A percentile compares a stretch with the other conserved stretches of the same genome.
These are phyloP conservation scores for Xylariales sp. DNA, from an alignment of 2,329 filamentous ascomycete genomes.

Conservation along the genomic window DNA sequence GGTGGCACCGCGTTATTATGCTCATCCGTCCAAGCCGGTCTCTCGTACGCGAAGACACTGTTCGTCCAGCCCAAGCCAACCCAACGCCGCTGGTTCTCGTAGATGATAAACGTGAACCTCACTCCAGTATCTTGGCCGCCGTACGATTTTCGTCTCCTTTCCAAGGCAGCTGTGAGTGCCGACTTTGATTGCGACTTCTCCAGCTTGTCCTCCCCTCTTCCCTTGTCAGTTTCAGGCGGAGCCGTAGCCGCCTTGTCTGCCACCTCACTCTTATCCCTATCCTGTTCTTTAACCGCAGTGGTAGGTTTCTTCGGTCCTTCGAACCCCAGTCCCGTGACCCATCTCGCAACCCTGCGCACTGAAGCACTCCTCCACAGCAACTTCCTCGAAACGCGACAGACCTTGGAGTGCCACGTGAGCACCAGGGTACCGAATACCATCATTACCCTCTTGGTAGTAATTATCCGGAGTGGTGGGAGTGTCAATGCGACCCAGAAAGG, in stretches of 20 bases:
- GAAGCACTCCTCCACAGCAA: slow-evolving; percentile 85
- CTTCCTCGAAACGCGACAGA: slow-evolving; percentile 76
- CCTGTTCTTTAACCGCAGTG: slow-evolving; percentile 7
- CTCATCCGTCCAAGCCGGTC: slow-evolving; percentile 91
- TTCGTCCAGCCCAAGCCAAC: slow-evolving; percentile 92
- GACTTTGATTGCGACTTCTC: slow-evolving; percentile 28
- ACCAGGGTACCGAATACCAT: slow-evolving; percentile 82
- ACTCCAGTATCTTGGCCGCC: slow-evolving; percentile 68
- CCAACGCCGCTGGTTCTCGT: slow-evolving; percentile 95
- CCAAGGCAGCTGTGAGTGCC: slow-evolving; percentile 27
- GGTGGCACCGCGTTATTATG: slow-evolving; percentile 76
- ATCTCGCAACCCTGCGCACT: slow-evolving; percentile 63
- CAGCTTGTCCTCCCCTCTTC: slow-evolving; percentile 24
- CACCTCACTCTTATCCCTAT: not conserved
- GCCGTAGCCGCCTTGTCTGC: no score
- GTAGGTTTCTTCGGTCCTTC: slow-evolving; percentile 39
- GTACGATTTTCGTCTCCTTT: slow-evolving; percentile 26
- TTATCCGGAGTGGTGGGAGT: slow-evolving; percentile 74
- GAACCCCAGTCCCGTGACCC: slow-evolving; percentile 78
- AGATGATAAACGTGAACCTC: slow-evolving; percentile 93
- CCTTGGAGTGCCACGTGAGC: slow-evolving; percentile 87
- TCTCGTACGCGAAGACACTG: slow-evolving; percentile 84
- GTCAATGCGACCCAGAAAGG: slow-evolving; percentile 84
- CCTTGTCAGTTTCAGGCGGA: no score
- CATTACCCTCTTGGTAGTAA: slow-evolving; percentile 80